phyloP scores from a whole-genome alignment of 495 filamentous ascomycete species.

The Penicillium canescens region DNA sequence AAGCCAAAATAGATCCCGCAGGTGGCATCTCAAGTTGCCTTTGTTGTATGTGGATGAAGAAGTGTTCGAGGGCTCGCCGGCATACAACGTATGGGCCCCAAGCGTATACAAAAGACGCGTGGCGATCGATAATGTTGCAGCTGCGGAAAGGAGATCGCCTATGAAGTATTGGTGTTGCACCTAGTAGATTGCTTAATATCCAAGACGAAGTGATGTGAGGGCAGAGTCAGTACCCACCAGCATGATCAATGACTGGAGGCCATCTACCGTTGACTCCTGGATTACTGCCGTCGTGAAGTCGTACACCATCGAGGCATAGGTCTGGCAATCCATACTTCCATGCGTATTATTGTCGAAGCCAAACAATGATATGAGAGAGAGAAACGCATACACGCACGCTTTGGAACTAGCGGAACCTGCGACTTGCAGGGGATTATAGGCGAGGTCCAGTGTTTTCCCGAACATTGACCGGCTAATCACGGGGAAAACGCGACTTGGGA shows the following conservation, averaged over 20 bases:
- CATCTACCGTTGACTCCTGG: constrained; percentile 16
- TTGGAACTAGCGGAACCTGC: constrained; percentile 14
- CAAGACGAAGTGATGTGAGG: background rate
- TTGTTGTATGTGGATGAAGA: constrained; percentile 1
- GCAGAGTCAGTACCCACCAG: constrained; percentile 12
- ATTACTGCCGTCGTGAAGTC: constrained; percentile 8
- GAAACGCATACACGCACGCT: constrained; percentile 18
- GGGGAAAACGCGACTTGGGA: constrained; percentile 14
- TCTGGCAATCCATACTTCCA: constrained; percentile 12
- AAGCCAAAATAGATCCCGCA: constrained; percentile 45
- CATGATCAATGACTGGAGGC: constrained; percentile 16
- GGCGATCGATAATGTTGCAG: constrained; percentile 13
- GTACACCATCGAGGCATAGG: constrained; percentile 12
- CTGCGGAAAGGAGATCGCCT: constrained; percentile 17
- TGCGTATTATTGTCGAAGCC: constrained; percentile 10
- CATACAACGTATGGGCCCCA: constrained; percentile 15
- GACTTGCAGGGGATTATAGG: constrained; percentile 1
- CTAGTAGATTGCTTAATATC: constrained; percentile 1
- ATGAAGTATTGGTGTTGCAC: constrained; percentile 19
- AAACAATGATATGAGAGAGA: constrained; percentile 14
- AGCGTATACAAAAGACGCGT: constrained; percentile 16
- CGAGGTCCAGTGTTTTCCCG: constrained; percentile 16
- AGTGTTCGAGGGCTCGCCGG: background rate
- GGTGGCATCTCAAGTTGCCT: constrained; percentile 9
- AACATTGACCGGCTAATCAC: constrained; percentile 17